phyloP scores from a whole-genome alignment of 1,284 basidiomycete genomes.

The Puccinia sorghi region DNA sequence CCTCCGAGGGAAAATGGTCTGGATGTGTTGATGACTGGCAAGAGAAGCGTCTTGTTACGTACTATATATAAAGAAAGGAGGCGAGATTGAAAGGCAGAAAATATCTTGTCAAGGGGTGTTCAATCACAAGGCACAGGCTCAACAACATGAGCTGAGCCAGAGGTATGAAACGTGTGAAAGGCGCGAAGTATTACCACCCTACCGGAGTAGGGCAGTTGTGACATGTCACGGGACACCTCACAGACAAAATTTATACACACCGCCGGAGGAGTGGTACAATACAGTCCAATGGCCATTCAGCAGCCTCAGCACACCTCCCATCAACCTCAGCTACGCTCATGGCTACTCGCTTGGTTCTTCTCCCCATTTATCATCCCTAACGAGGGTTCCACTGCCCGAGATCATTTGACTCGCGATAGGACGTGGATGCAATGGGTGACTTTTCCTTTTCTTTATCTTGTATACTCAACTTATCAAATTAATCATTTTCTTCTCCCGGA shows the following conservation, averaged over 20 bases:
- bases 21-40: neutral
- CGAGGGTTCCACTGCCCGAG: constrained; percentile 42
- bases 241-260: too few species aligned
- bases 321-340: neutral
- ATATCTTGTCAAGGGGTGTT: neutral
- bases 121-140: neutral
- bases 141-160: too few species aligned
- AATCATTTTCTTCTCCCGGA: neutral
- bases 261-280: too few species aligned
- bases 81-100: too few species aligned
- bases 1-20: too few species aligned
- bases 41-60: too few species aligned
- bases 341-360: neutral
- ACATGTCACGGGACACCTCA: neutral
- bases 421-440: constrained; percentile 50
- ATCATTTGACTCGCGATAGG: constrained; percentile 38
- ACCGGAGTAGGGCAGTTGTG: neutral
- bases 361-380: constrained; percentile 19
- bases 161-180: neutral
- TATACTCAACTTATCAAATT: neutral
- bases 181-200: too few species aligned
- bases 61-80: too few species aligned
- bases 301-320: neutral
- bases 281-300: too few species aligned
- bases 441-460: neutral